These are phyloP conservation scores for Heterobasidion parviporum DNA, from an alignment of 1,284 basidiomycete species.

Conservation along the genomic window DNA sequence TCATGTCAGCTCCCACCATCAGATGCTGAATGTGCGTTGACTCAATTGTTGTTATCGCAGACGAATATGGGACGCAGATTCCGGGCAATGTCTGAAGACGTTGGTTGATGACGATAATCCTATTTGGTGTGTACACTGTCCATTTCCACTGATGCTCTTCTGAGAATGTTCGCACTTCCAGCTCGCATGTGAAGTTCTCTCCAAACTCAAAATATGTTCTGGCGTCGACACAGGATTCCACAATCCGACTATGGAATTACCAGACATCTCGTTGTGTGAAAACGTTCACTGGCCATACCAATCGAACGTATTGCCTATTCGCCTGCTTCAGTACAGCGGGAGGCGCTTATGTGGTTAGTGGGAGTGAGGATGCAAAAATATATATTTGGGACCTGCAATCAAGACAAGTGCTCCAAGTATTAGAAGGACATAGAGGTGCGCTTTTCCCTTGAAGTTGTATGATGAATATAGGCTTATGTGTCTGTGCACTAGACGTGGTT, in stretches of 20 bases:
- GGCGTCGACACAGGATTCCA: conserved; percentile 86
- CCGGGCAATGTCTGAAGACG: conserved; percentile 96
- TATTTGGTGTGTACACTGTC: conserved; percentile 58
- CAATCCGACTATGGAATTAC: conserved; percentile 90
- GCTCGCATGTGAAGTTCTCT: conserved; percentile 83
- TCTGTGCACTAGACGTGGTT: conserved; percentile 50
- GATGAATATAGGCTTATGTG: conserved; percentile 3
- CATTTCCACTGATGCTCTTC: background rate
- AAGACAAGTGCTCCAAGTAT: conserved; percentile 62
- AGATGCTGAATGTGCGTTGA: background rate
- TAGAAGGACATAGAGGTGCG: conserved; percentile 78
- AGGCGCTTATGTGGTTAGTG: conserved; percentile 69
- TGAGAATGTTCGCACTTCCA: conserved; percentile 19
- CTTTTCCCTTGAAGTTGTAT: background rate
- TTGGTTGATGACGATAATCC: conserved; percentile 94
- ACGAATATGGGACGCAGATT: conserved; percentile 94
- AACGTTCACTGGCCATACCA: conserved; percentile 81
- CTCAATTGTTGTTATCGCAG: conserved; percentile 39
- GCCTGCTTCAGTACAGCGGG: conserved; percentile 51
- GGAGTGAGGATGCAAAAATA: conserved; percentile 85
- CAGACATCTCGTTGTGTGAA: conserved; percentile 90
- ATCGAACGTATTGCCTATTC: conserved; percentile 71
- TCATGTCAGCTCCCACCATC: conserved; percentile 64
- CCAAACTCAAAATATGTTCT: conserved; percentile 88
- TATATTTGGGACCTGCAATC: conserved; percentile 91